Base-by-base conservation (phyloP, 2,329 filamentous ascomycete genomes). In the Ophiocordyceps sinensis region DNA sequence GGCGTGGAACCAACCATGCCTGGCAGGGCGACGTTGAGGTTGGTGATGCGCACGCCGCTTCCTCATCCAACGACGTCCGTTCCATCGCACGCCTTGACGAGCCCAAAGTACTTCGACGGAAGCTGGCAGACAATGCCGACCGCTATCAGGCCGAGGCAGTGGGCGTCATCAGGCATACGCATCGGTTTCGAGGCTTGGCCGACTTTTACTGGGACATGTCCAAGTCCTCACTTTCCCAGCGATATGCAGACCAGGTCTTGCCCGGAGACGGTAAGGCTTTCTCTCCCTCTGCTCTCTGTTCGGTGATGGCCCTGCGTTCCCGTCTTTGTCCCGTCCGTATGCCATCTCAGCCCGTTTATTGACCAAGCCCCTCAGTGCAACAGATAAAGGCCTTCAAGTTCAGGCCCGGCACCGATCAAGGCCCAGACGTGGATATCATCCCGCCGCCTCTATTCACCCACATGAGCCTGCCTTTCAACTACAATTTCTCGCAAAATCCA, bases 401-500 rank as follows among this genome's bases (percentile, higher is more conserved):
- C 35, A 64, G 79, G 28, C 70, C 79, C 23, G 72, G 70, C 36
- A 75, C 76, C 51, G 76, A 80, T 21, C 62, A 66, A 21, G 67
- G 66, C 2, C 63, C 67, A 28, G 70, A 79, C 39, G 73, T 79
- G 29, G 83, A 89, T 49, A 73, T 93, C 36, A 73, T 89, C 32
- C 85, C 85, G 12, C 85, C 86, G 0, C 84, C 86, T 0, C 71
- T 77, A n/a, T 85, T 87, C 57, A 80, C 83, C 2, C 77, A 82
- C 42, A 77, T 80, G 56, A 73, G 75, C 13, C 65, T 89, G 29
- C 84, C 84, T 3, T 88, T 87, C 61, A 79, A 75, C 52, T 84
- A 80, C 59, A 79, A 79, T 47, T 95, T 93, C 61, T 80, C 83
- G 31, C 89, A 95, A 61, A 94, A 94, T 46, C 76, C 83, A 0